Evolutionary conservation across 169 alveolate species (phyloP).

Genomic region (Plasmodium gallinaceum): DNA sequence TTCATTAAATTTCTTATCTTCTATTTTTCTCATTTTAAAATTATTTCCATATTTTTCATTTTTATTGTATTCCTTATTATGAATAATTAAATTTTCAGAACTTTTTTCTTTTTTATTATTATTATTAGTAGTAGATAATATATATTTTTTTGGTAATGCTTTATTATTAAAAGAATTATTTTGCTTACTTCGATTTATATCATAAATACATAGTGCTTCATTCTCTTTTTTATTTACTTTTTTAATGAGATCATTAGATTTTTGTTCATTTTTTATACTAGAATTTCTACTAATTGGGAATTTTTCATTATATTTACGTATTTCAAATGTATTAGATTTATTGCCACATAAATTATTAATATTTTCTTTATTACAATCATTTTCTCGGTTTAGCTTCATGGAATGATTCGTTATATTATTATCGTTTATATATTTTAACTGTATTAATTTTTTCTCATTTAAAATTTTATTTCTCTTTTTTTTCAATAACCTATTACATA

Average conservation of each 20-base stretch:
- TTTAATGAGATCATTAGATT: not conserved
- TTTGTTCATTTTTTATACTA: not conserved
- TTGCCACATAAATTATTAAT: not conserved
- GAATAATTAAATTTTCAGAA: not conserved
- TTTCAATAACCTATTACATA: slow-evolving; percentile 12
- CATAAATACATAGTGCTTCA: not conserved
- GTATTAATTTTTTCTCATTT: not conserved
- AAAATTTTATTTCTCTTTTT: slow-evolving; percentile 11
- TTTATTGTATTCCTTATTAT: not conserved
- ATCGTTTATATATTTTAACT: not conserved
- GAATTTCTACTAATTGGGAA: not conserved
- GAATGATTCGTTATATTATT: not conserved
- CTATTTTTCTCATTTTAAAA: not conserved
- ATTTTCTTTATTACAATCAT: not conserved
- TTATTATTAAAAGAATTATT: no score
- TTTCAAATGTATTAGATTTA: not conserved
- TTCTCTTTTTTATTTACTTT: not conserved
- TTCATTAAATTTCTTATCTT: slow-evolving; percentile 1
- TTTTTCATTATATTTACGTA: not conserved
- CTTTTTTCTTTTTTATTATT: not conserved
- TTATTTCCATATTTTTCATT: not conserved
- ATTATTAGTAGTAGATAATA: no score
- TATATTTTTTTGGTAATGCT: no score
- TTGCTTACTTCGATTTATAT: not conserved
- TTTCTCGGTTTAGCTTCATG: not conserved